These are phyloP conservation scores for Lepidium didymum DNA, from an alignment of 345 rosid genomes.

Conservation along the genomic window DNA sequence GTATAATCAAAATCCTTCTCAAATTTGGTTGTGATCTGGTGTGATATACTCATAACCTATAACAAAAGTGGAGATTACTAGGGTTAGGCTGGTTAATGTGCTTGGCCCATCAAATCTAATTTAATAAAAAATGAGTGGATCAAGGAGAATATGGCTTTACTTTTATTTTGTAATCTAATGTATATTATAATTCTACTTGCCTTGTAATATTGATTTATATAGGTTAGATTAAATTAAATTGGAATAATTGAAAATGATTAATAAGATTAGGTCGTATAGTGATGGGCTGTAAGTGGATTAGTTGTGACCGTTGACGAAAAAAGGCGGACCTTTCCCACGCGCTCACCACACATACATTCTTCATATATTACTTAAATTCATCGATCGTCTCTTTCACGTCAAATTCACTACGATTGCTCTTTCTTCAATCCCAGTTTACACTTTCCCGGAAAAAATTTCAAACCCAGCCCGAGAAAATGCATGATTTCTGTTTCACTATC, in stretches of 20 bases:
- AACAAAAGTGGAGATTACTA: too few relatives aligned
- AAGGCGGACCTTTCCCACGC: slow-evolving; percentile 30
- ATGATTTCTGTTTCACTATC: slow-evolving; percentile 96
- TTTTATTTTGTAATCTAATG: too few relatives aligned
- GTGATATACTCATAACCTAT: too few relatives aligned
- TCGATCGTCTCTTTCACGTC: slow-evolving; percentile 5
- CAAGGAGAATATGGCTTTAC: too few relatives aligned
- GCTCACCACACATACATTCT: slow-evolving; percentile 11
- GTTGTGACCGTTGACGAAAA: slow-evolving; percentile 28
- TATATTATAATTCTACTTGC: too few relatives aligned
- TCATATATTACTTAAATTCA: neutral
- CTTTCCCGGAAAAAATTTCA: slow-evolving; percentile 7
- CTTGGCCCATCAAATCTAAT: too few relatives aligned
- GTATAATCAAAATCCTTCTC: too few relatives aligned
- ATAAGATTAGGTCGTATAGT: neutral
- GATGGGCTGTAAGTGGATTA: slow-evolving; percentile 16
- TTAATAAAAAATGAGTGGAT: too few relatives aligned
- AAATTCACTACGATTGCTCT: neutral
- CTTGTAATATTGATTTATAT: too few relatives aligned
- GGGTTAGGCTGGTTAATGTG: too few relatives aligned
- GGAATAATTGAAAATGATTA: neutral
- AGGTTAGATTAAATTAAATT: neutral
- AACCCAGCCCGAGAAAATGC: slow-evolving; percentile 38
- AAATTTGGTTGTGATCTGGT: too few relatives aligned
- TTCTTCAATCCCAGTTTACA: slow-evolving; percentile 4